Base-by-base conservation (phyloP, 1,284 basidiomycete species). In the Malassezia sp. region DNA sequence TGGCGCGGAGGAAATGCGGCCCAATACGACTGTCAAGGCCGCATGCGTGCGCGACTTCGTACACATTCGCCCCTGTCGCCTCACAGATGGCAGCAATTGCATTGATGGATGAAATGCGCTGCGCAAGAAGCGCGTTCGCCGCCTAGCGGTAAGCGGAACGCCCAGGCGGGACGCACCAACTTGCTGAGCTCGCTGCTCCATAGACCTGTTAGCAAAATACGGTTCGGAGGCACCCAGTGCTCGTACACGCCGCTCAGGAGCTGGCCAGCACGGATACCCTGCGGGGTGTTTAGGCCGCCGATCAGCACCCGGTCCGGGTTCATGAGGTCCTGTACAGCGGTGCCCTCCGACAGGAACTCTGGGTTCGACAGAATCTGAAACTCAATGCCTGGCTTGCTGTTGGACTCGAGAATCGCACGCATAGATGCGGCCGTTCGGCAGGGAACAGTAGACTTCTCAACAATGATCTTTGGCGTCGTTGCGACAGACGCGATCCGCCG, bases 351-450 rank as follows among this genome's bases (percentile, higher is more conserved):
- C 40, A 99, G 77, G 77, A 97, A 99, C 73, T 99, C 90, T 52
- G 91, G 93, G 76, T 97, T 99, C 67, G 91, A 96, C 54, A 99
- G 81, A 68, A 99, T 97, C 72, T 97, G 89, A 71, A 99, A 99
- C 52, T 80, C 80, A 73, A 84, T 84, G 56, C 82, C 82, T 43
- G 84, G 81, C 71, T 83, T 86, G 43, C 88, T 90, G 78, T 97
- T 97, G 61, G 91, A 87, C 73, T 96, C 90, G 54, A 97, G 82
- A 71, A 97, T 95, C 49, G 86, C 91, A 63, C 90, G 84, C 91
- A 97, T 99, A 21, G 89, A 91, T 72, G 93, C 86, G 51, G 91
- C 91, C 8, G 91, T 99, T 56, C 91, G 82, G 75, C 90, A 96
- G 28, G 91, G 91, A 22, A 99, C 91, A 3, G 91, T 99, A 15